phyloP scores from a whole-genome alignment of 805 yeast genomes.

The Yarrowia deformans region DNA sequence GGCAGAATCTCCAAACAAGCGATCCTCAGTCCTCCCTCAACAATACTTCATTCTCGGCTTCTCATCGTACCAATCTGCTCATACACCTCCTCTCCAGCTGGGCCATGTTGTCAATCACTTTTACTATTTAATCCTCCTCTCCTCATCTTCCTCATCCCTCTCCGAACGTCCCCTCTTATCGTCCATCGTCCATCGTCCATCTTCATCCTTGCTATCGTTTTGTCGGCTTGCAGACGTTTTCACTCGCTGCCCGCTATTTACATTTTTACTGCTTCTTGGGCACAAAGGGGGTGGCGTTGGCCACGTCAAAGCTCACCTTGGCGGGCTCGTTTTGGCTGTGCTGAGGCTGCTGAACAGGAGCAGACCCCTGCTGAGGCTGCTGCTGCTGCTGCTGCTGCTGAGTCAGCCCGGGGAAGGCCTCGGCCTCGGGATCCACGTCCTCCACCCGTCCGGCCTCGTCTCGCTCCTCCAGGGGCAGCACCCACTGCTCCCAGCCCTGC shows the following conservation, averaged over 20 bases:
- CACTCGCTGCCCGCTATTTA: conserved; percentile 9
- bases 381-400: conserved; percentile 36
- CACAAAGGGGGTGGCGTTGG: conserved; percentile 51
- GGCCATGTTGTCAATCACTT: background rate
- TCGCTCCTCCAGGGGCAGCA: conserved; percentile 63
- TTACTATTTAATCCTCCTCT: conserved; percentile 1
- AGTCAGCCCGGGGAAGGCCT: conserved; percentile 29
- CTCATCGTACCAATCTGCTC: no score
- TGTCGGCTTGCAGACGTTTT: background rate
- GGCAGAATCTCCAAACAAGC: no score
- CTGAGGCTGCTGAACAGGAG: conserved; percentile 43
- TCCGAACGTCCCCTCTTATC: background rate
- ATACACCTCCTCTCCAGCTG: no score
- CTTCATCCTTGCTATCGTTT: background rate
- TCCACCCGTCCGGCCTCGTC: conserved; percentile 58
- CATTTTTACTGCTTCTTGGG: conserved; percentile 45
- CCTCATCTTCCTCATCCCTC: background rate
- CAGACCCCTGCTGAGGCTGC: background rate
- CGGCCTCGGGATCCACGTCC: conserved; percentile 43
- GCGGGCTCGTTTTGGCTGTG: conserved; percentile 35
- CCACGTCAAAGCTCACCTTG: conserved; percentile 49
- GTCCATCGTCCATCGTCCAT: background rate
- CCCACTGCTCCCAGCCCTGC: conserved; percentile 69
- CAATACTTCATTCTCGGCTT: no score
- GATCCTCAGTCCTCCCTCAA: no score